Evolutionary conservation across 73 alveolate genomes (phyloP).

Genomic region (Stentor coeruleus): DNA sequence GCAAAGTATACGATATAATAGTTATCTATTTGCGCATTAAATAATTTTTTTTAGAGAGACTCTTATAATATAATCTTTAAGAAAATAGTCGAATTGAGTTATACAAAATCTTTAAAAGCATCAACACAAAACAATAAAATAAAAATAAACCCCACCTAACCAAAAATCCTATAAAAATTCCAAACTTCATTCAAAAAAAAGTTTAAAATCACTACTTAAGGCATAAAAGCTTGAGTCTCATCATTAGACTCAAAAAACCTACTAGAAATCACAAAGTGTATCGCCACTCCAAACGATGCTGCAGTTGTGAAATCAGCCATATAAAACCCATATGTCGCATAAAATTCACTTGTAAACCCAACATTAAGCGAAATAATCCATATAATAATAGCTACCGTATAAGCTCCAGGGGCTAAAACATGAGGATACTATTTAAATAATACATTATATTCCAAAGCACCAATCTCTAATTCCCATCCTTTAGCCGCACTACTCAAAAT

Average conservation of each 20-base stretch:
- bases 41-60: too few species aligned
- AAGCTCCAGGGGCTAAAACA: neutral
- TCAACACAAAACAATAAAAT: too few species aligned
- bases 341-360: neutral
- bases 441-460: neutral
- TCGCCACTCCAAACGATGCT: neutral
- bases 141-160: too few species aligned
- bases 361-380: neutral
- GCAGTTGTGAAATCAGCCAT: neutral
- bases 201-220: too few species aligned
- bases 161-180: too few species aligned
- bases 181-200: too few species aligned
- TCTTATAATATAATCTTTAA: too few species aligned
- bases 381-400: neutral
- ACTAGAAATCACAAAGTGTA: neutral
- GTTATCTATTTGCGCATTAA: too few species aligned
- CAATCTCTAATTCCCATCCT: neutral
- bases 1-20: too few species aligned
- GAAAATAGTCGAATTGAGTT: too few species aligned
- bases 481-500: neutral
- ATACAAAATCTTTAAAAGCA: too few species aligned
- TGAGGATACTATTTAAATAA: neutral
- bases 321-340: neutral
- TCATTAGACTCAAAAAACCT: neutral
- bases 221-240: too few species aligned